Evolutionary conservation across 164 flowering plant genomes (phyloP), one percentile per base, ranked within the genome.

Genomic region (Stephania yunnanensis): DNA sequence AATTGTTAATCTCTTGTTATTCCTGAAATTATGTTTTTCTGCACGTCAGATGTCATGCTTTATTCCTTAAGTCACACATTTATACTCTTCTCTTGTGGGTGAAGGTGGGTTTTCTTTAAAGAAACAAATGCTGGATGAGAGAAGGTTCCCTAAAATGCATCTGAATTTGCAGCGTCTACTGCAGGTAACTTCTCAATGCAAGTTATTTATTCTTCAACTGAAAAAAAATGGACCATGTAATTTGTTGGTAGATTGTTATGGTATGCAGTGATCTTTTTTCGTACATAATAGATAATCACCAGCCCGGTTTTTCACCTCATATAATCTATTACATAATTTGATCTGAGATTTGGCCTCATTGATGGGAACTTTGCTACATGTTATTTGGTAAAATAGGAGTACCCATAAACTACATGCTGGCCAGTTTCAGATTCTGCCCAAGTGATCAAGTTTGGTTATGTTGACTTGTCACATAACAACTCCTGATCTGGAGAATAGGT

Each of bases 121-220:
- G 87, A 96, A 90, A 78, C 91, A 96, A 83, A 83, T 94, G 97
- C 81, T 94, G 68, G 98, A 96, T 79, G 94, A 93, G 46, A 85
- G 95, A 84, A 91, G 90, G 81, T 91, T 93, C 81, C 99, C 98
- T n/a, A 92, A 91, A 85, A 90, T 94, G 97, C 95, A 91, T 87
- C 87, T 96, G 65, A 87, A 94, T 84, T 76, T 96, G 85, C 99
- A 94, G 71, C 92, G 99, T 46, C 87, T 96, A 70, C 78, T 96
- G 70, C 99, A 96, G 97, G 98, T 92, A 83, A 20, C 68, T 75
- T 74, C 45, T 70, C n/a, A 29, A n/a, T 4, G 67, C 44, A 58
- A 70, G 22, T 17, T 30, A 1, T 42, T 13, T 11, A 7, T 12
- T 3, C 31, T n/a, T 71, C 6, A 10, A 29, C 25, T 30, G 4